Base-by-base conservation (phyloP, 1,284 basidiomycete species). In the Papiliotrema fonsecae region DNA sequence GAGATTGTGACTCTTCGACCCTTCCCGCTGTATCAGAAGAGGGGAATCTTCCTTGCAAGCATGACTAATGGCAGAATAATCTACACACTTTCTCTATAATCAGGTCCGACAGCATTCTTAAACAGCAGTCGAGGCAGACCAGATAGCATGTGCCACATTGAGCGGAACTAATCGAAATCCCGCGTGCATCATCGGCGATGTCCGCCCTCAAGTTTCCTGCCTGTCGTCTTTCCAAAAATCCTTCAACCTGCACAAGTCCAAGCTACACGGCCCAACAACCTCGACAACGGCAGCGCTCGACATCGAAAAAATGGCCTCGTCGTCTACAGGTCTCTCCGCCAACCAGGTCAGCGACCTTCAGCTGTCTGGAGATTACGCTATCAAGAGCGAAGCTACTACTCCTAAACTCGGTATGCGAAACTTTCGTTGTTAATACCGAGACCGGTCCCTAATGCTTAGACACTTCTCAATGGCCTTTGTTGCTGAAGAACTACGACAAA, bases 401-500 rank as follows among this genome's bases (percentile, higher is more conserved):
- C 89, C 90, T 19, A 81, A 83, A 62, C 82, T 94, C 32, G 70
- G 70, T 73, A 34, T 41, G 69, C n/a, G n/a, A n/a, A n/a, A n/a
- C n/a, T n/a, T n/a, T n/a, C n/a, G n/a, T n/a, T n/a, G n/a, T n/a
- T n/a, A n/a, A n/a, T n/a, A n/a, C n/a, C n/a, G n/a, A n/a, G n/a
- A n/a, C n/a, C n/a, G 32, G 25, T n/a, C 3, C 10, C 34, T 6
- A 11, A 25, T 14, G 26, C 11, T 18, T 41, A 73, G 89, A 97
- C 75, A 97, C 94, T 26, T 92, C 91, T 2, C 81, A 97, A 76
- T 99, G 96, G 96, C 96, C 96, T 28, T 79, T 99, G 26, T 82
- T 99, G 11, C 82, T 99, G 57, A 98, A 97, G 82, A 97, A 98
- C 77, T 99, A 98, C 74, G 93, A 96, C 80, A 94, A 94, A 73